These are phyloP conservation scores for Senna tora DNA, from an alignment of 306 rosid species.

Conservation along the genomic window DNA sequence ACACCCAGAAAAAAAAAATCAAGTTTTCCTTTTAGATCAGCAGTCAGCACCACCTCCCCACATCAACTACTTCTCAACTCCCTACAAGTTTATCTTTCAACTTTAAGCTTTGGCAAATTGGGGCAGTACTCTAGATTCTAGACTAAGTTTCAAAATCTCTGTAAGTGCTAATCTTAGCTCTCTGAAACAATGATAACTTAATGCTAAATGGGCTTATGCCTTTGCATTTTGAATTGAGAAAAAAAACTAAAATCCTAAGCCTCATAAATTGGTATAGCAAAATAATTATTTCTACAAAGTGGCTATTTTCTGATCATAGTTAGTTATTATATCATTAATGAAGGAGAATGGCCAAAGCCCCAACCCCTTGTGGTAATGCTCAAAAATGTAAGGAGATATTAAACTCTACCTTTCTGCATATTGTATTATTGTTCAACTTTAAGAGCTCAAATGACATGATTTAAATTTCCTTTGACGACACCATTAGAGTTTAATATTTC, in stretches of 20 bases:
- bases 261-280: not conserved
- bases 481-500: not conserved
- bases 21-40: not conserved
- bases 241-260: not conserved
- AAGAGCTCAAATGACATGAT: not conserved
- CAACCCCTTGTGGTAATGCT: slow-evolving; percentile 9
- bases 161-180: not conserved
- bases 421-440: not conserved
- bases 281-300: not conserved
- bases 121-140: not conserved
- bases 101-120: slow-evolving; percentile 11
- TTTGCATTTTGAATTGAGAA: slow-evolving; percentile 3
- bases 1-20: not conserved
- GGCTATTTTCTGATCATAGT: not conserved
- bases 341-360: not conserved
- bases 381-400: not conserved
- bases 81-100: not conserved
- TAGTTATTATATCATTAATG: not conserved
- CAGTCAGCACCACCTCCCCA: not conserved
- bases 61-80: not conserved
- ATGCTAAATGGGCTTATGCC: not conserved
- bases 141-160: not conserved
- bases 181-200: not conserved
- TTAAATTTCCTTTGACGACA: not conserved
- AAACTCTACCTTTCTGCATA: not conserved